Evolutionary conservation across 2,329 filamentous ascomycete genomes (phyloP), one percentile per base, ranked within the genome.

Genomic region (Eurotiales sp.): DNA sequence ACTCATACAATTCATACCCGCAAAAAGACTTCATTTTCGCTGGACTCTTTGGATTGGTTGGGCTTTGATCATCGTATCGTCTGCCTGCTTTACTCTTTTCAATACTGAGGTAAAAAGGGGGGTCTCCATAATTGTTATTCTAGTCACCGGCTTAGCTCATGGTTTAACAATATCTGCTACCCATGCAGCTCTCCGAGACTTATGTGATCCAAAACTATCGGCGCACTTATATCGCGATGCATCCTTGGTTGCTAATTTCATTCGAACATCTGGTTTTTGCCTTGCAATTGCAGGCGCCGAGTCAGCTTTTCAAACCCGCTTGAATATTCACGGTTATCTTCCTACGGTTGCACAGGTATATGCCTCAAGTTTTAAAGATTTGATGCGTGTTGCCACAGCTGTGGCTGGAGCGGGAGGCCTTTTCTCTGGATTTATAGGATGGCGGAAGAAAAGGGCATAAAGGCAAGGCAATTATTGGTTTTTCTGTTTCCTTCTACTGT

Each of bases 41-140:
- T 54, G 51, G 46, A 42, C 34, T 23, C 37, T 54, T 8, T 54
- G 51, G 46, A 12, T 40, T 15, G 51, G 51, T 8, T 54, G 51
- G 51, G 46, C 42, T 25, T 36, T 54, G 12, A 46, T 25, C 34
- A 54, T 50, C n/a, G 34, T 19, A n/a, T 50, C 51, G 19, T 48
- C 46, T 40, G 51, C 14, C n/a, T 41, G 36, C 23, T 8, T 50
- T 25, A 50, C 37, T 14, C 8, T 43, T 11, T 40, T 41, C 34
- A 37, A 32, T n/a, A 23, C 23, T n/a, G 17, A 23, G 3, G 50
- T 47, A n/a, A 32, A 30, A 3, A 27, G 46, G 4, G 21, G 30
- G 10, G 32, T 50, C 15, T 50, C 29, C 34, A 23, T 46, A 11
- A 12, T 43, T n/a, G 23, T 54, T 4, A 27, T 50, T 27, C 1